A percentile compares a stretch with the other conserved stretches of the same genome.
Evolutionary conservation across 768 basidiomycete genomes (phyloP).

Genomic region (Mycena rebaudengoi): DNA sequence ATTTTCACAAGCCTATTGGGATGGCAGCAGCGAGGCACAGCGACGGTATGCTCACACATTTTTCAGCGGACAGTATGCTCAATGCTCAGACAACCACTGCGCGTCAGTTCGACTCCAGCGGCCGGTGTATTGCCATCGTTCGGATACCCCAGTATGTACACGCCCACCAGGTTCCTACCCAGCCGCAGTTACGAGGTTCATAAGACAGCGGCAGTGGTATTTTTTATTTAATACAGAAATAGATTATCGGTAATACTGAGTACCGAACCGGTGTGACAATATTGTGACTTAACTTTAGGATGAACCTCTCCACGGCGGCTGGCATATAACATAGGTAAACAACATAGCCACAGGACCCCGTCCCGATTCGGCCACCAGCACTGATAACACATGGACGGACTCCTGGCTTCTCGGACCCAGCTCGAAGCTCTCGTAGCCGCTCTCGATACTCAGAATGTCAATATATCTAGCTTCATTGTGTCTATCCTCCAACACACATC

Average conservation of each 20-base stretch:
- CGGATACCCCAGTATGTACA: conserved; percentile 1
- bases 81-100: background rate
- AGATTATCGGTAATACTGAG: too few relatives aligned
- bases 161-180: too few relatives aligned
- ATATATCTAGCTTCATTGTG: background rate
- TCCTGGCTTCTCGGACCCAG: background rate
- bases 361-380: background rate
- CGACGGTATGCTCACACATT: too few relatives aligned
- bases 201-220: too few relatives aligned
- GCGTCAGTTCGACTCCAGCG: background rate
- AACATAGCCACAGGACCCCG: background rate
- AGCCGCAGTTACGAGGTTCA: too few relatives aligned
- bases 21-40: too few relatives aligned
- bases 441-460: background rate
- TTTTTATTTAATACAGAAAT: too few relatives aligned
- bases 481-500: background rate
- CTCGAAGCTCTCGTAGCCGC: background rate
- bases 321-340: background rate
- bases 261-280: too few relatives aligned
- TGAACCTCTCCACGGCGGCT: too few relatives aligned
- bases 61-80: too few relatives aligned
- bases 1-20: too few relatives aligned
- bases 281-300: too few relatives aligned
- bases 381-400: background rate
- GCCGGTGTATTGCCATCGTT: conserved; percentile 1